Base-by-base conservation (phyloP, 1,284 basidiomycete genomes). In the Lignosus rhinocerotis region DNA sequence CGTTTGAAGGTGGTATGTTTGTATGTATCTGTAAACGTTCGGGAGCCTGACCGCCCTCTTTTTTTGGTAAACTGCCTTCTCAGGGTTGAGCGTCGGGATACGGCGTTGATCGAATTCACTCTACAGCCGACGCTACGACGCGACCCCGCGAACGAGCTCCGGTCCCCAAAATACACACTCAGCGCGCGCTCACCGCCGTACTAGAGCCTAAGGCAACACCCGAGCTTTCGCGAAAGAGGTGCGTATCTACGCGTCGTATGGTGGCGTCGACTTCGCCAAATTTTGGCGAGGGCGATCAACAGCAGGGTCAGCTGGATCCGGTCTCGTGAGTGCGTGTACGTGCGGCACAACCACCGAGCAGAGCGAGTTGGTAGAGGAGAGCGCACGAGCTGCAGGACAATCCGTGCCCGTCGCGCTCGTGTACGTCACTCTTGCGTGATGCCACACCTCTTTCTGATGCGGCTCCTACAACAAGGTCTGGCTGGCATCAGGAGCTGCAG, bases 381-480 rank as follows among this genome's bases (percentile, higher is more conserved):
- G 17, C 7, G 11, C 11, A 45, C 19, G 43, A 44, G 16, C 38
- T 12, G 14, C 12, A 11, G 38, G 46, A 41, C n/a, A 56, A 34
- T 50, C 48, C 48, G 48, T 45, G 41, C 16, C 33, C 55, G 42
- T 56, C 48, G 55, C 55, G 48, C 48, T 32, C 48, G 25, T 56
- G 55, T 56, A 56, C 55, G 55, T 56, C 55, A 56, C 47, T 25
- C 10, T 56, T 32, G 33, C 48, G 55, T 51, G 51, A 50, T 21
- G 38, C 25, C 17, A 21, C 33, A 44, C 42, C 11, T 25, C 32
- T 19, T 55, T 55, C 53, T 49, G 53, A 49, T 55, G n/a, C n/a
- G 53, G 47, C 39, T 30, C 33, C 30, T 19, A n/a, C 9, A 31
- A 25, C 41, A 45, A 38, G 55, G 41, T 56, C 8, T 48, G 39